Evolutionary conservation across 2,329 filamentous ascomycete genomes (phyloP), one percentile per base, ranked within the genome.

Genomic region (Phyllosticta citrichinensis): DNA sequence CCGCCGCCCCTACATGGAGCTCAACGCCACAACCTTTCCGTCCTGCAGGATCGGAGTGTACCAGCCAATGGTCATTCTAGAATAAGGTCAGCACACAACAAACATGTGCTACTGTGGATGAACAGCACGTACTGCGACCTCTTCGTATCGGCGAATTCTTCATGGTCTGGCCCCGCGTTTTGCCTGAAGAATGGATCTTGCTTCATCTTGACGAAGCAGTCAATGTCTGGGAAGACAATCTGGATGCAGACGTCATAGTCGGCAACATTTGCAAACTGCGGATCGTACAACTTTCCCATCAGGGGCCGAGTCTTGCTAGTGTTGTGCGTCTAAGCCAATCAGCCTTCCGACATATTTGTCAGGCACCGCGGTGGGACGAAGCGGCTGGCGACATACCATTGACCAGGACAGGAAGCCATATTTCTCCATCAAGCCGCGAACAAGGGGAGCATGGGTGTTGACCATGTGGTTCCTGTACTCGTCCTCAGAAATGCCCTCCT

Each of bases 201-300:
- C 66, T 80, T 80, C 72, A 81, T 78, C 6, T 67, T 64, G 65
- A 76, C 77, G 66, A 77, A 82, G 61, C 79, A 72, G 4, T 79
- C 75, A 1, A 81, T 57, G 51, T 62, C 67, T 61, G 74, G 63
- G 64, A 81, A 81, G 0, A 79, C 70, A 0, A 79, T 75, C 65
- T 81, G 78, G 56, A 75, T 79, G 64, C 81, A 79, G 65, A 76
- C 80, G 66, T 81, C 79, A 62, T 73, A 81, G 62, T 79, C 75
- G 4, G 78, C 77, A 4, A 80, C n/a, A 56, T 80, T 79, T n/a
- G 65, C 62, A 72, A 81, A 77, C 62, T 81, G 78, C 1, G 67
- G 71, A 62, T 80, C 79, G 64, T 71, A 75, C 0, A 81, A 66
- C 57, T 71, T 63, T 11, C 63, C 57, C 56, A 55, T 33, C 20